Percentiles rank a stretch among this genome's conserved stretches.
phyloP scores from a whole-genome alignment of 1,284 basidiomycete genomes.

The Moesziomyces aphidis region DNA sequence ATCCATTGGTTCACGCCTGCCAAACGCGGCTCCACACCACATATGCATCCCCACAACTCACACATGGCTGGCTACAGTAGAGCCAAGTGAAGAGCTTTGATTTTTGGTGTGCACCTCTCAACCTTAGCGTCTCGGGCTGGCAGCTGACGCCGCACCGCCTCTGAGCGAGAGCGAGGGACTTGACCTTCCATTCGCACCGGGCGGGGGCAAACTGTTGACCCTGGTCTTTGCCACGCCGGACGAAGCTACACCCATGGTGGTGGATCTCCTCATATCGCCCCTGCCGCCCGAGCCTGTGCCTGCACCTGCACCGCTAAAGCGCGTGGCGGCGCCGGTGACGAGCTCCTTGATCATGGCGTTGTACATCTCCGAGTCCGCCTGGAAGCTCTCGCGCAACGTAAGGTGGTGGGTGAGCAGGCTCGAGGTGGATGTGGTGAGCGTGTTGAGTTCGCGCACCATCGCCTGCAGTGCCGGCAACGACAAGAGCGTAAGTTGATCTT shows the following conservation, averaged over 20 bases:
- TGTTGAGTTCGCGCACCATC: constrained; percentile 53
- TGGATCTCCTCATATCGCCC: constrained; percentile 26
- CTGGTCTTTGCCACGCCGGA: constrained; percentile 20
- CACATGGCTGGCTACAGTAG: background rate
- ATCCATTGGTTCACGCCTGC: too few species aligned
- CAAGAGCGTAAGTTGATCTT: constrained; percentile 60
- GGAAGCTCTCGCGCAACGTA: constrained; percentile 58
- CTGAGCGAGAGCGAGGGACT: constrained; percentile 15
- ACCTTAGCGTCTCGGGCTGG: constrained; percentile 16
- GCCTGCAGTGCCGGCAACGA: constrained; percentile 59
- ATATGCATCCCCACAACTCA: too few species aligned
- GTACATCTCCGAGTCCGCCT: constrained; percentile 64
- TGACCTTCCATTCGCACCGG: constrained; percentile 22
- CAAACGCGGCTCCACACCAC: too few species aligned
- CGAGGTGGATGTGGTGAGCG: constrained; percentile 53
- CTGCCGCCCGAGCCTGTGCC: constrained; percentile 17
- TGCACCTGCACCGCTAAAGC: constrained; percentile 33
- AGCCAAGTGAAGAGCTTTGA: too few species aligned
- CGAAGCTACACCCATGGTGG: constrained; percentile 25
- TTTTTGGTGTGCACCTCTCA: too few species aligned
- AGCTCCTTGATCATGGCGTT: constrained; percentile 65
- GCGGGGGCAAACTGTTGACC: constrained; percentile 23
- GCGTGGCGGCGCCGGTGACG: constrained; percentile 59
- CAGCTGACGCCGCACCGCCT: too few species aligned
- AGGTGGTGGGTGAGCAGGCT: constrained; percentile 62